Base-by-base conservation (phyloP, 75 land plant species). In the Cupressus sempervirens region DNA sequence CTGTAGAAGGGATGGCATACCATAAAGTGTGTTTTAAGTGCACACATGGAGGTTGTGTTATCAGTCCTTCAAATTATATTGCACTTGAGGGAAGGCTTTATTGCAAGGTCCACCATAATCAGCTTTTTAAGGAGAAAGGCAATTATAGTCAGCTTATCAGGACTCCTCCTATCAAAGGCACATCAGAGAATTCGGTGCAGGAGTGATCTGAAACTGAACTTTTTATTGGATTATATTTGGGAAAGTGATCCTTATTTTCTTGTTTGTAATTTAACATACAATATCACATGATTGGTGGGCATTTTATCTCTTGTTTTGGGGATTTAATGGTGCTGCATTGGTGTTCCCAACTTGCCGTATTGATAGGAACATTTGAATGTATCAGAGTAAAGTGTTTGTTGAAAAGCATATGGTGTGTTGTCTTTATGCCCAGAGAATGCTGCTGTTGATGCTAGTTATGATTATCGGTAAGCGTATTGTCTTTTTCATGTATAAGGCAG, bases 21-120 rank as follows among this genome's bases (percentile, higher is more conserved):
- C 99, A 97, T 70, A 95, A 87, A 83, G 77, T 90, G 20, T 97
- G 99, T 88, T 97, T 97, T 92, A 94, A 91, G 83, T 97, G 99
- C 85, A 85, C 82, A 36, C 99, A 95, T 85, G 99, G 99, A 23
- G 98, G 99, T 12, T 97, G 99, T 83, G 86, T 87, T 7, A 92
- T 97, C 82, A 97, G 94, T 83, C 97, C 98, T 36, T 97, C 99
- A 50, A 97, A 97, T 85, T 95, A 94, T 54, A 89, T 97, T 32
- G 95, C 99, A 4, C 91, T 94, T 56, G 99, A 97, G 84, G 94
- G 95, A 41, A 89, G 86, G 73, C 92, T 97, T 40, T 97, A 95
- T 86, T 97, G 99, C 84, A 94, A 91, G 89, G 97, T 94, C 83
- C 99, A 97, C 81, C 97, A 94, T 85, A 48, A 83, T 26, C 99